A percentile compares a stretch with the other conserved stretches of the same genome.
Conservation (phyloP, 306 rosid genomes). For the Trifolium dubium region DNA sequence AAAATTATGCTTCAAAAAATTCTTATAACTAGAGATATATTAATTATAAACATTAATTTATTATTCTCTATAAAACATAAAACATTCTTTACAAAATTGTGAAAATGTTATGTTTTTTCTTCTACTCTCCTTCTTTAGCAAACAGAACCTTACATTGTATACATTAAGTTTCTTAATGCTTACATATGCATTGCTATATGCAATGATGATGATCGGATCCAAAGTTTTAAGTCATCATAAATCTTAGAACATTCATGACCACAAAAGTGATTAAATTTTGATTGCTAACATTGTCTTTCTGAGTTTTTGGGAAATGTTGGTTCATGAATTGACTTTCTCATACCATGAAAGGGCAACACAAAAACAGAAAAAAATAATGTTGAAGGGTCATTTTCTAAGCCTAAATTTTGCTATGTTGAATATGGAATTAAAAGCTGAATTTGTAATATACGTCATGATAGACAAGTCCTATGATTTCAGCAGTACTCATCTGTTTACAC, state of each 20-base stretch:
- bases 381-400: neutral
- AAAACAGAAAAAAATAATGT: neutral
- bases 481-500: slow-evolving; percentile 22
- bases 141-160: neutral
- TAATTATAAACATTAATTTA: too few relatives aligned
- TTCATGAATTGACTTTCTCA: neutral
- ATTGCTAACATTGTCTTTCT: slow-evolving; percentile 37
- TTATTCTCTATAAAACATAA: too few relatives aligned
- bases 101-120: too few relatives aligned
- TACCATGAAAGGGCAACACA: slow-evolving; percentile 1
- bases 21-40: too few relatives aligned
- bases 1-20: too few relatives aligned
- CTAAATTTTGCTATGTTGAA: slow-evolving; percentile 14
- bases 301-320: slow-evolving; percentile 25
- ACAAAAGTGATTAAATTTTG: slow-evolving; percentile 29
- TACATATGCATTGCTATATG: neutral
- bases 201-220: neutral
- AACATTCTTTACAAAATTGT: too few relatives aligned
- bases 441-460: slow-evolving; percentile 4
- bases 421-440: slow-evolving; percentile 12
- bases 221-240: slow-evolving; percentile 24
- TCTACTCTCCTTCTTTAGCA: too few relatives aligned
- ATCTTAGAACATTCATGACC: neutral
- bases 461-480: slow-evolving; percentile 15
- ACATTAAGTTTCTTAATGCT: neutral